Conservation (phyloP, 805 yeast species). For the Helenozyma baotianmanensis region DNA sequence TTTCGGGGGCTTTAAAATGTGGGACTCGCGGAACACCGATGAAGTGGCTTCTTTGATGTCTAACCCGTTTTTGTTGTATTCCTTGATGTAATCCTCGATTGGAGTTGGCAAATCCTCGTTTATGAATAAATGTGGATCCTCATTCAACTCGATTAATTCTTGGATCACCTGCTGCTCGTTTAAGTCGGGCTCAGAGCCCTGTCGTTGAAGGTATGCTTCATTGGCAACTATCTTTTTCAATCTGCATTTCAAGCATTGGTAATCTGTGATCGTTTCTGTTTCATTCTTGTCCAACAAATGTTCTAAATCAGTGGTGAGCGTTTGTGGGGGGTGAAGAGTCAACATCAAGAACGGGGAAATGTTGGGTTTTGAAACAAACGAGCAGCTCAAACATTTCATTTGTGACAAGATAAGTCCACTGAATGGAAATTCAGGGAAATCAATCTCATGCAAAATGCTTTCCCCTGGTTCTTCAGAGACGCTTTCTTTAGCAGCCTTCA, state of each 20-base stretch:
- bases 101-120: slow-evolving; percentile 62
- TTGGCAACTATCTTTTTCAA: slow-evolving; percentile 25
- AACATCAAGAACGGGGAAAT: slow-evolving; percentile 63
- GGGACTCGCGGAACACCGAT: slow-evolving; percentile 62
- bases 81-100: slow-evolving; percentile 43
- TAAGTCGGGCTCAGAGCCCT: neutral
- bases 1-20: slow-evolving; percentile 62
- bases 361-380: slow-evolving; percentile 52
- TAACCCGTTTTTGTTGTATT: slow-evolving; percentile 42
- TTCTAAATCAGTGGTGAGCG: slow-evolving; percentile 40
- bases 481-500: slow-evolving; percentile 16
- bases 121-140: slow-evolving; percentile 40
- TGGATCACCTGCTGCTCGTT: slow-evolving; percentile 24
- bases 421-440: slow-evolving; percentile 68
- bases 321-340: slow-evolving; percentile 72
- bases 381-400: slow-evolving; percentile 67
- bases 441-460: slow-evolving; percentile 11
- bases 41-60: slow-evolving; percentile 49
- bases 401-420: slow-evolving; percentile 62
- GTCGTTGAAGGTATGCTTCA: slow-evolving; percentile 19
- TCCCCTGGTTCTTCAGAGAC: slow-evolving; percentile 1
- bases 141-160: slow-evolving; percentile 31
- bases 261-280: slow-evolving; percentile 69
- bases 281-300: slow-evolving; percentile 54
- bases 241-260: slow-evolving; percentile 74